Percentiles rank a stretch among this genome's conserved stretches.
Conservation (phyloP, 2,329 filamentous ascomycete species). For the Verticillium dahliae region DNA sequence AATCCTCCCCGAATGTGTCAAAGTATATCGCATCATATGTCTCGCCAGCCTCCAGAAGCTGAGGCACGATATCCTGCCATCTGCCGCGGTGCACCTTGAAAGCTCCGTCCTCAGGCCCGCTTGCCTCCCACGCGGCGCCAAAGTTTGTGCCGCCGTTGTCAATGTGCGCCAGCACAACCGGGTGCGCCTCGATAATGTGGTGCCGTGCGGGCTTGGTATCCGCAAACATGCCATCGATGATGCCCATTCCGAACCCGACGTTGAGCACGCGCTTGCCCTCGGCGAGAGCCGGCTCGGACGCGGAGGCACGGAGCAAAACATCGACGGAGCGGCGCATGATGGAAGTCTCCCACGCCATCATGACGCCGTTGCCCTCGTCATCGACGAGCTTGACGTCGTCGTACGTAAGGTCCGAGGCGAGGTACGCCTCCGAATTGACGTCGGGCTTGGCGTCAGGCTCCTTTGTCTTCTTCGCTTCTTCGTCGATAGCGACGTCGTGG, state of each 20-base stretch:
- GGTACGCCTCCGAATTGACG: constrained; percentile 61
- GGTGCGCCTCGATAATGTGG: constrained; percentile 83
- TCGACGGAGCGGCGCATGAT: constrained; percentile 78
- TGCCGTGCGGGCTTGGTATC: constrained; percentile 60
- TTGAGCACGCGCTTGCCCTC: constrained; percentile 67
- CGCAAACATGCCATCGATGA: constrained; percentile 72
- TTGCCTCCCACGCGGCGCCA: constrained; percentile 47
- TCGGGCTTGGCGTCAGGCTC: constrained; percentile 31
- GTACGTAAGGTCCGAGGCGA: constrained; percentile 61
- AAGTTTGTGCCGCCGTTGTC: constrained; percentile 41
- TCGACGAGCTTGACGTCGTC: constrained; percentile 64
- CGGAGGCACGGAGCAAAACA: constrained; percentile 39
- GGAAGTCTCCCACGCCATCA: constrained; percentile 89
- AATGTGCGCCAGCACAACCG: constrained; percentile 65
- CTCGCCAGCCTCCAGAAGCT: constrained; percentile 60
- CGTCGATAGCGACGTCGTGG: constrained; percentile 15
- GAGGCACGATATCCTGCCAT: constrained; percentile 76
- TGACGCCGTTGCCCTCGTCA: constrained; percentile 72
- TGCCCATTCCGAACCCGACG: constrained; percentile 87
- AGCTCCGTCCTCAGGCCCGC: constrained; percentile 55
- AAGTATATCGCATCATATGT: constrained; percentile 90
- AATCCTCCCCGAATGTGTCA: constrained; percentile 95
- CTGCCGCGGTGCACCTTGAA: constrained; percentile 65
- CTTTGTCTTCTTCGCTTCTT: constrained; percentile 16
- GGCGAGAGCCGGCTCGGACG: background rate